phyloP scores from a whole-genome alignment of 495 filamentous ascomycete species.

The Rostrohypoxylon terebratum region DNA sequence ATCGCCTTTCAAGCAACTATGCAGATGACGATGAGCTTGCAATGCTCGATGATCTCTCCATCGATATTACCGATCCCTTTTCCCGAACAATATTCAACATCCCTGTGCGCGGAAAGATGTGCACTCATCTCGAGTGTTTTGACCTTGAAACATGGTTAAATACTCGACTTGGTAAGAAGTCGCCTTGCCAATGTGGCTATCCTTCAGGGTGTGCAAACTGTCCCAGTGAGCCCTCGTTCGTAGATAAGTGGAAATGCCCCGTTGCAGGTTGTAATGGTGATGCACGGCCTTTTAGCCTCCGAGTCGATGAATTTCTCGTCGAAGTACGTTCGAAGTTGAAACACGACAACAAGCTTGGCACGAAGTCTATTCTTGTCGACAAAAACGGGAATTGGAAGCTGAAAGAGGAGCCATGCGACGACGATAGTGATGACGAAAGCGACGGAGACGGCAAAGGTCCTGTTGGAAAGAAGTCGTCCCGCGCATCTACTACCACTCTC shows the following conservation, averaged over 20 bases:
- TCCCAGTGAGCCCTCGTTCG: conserved; percentile 62
- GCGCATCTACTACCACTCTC: neutral
- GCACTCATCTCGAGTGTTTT: conserved; percentile 84
- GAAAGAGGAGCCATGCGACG: conserved; percentile 49
- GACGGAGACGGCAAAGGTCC: conserved; percentile 24
- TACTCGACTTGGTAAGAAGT: conserved; percentile 65
- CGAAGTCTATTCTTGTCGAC: conserved; percentile 68
- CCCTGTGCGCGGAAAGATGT: conserved; percentile 72
- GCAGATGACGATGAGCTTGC: conserved; percentile 74
- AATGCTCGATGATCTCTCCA: conserved; percentile 71
- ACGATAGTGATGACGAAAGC: conserved; percentile 40
- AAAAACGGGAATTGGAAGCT: conserved; percentile 70
- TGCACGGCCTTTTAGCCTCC: conserved; percentile 74
- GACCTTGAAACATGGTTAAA: conserved; percentile 84
- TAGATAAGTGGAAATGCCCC: conserved; percentile 87
- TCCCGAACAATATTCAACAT: conserved; percentile 72
- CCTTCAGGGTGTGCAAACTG: conserved; percentile 46
- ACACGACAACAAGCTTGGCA: conserved; percentile 53
- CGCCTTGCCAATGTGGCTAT: conserved; percentile 48
- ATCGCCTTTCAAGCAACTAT: conserved; percentile 52
- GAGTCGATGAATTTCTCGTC: conserved; percentile 76
- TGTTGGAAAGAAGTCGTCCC: neutral
- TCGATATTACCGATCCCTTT: conserved; percentile 84
- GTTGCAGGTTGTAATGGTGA: conserved; percentile 72
- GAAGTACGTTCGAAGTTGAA: conserved; percentile 66